Evolutionary conservation across 805 yeast genomes (phyloP).

Genomic region (Lipomyces starkeyi): DNA sequence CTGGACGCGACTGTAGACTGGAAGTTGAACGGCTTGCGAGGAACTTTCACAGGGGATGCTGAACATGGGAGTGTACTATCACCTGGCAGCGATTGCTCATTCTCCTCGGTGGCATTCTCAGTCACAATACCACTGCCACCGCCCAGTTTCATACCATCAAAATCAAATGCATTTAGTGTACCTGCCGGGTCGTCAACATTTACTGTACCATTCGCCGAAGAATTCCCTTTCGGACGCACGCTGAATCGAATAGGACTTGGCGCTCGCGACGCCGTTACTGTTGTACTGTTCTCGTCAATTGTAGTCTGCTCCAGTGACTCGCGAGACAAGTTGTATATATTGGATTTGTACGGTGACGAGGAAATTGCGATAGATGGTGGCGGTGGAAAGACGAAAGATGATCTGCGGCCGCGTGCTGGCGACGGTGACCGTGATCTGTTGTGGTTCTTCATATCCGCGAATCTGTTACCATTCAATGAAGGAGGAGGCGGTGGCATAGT

Average conservation of each 20-base stretch:
- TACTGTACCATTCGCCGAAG: background rate
- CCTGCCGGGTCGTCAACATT: constrained; percentile 12
- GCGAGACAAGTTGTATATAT: constrained; percentile 20
- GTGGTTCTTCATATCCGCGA: background rate
- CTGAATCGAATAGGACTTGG: constrained; percentile 31
- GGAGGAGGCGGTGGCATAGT: background rate
- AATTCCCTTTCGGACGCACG: constrained; percentile 7
- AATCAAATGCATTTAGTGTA: constrained; percentile 8
- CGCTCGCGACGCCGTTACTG: constrained; percentile 16
- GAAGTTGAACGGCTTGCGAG: constrained; percentile 41
- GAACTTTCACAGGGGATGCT: constrained; percentile 30
- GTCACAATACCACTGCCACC: background rate
- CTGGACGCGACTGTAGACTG: constrained; percentile 59
- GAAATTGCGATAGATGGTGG: constrained; percentile 19
- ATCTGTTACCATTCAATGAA: constrained; percentile 1
- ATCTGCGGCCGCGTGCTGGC: constrained; percentile 12
- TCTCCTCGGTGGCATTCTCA: constrained; percentile 5
- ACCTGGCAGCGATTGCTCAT: background rate
- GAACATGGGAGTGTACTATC: constrained; percentile 17
- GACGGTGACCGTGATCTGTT: constrained; percentile 19
- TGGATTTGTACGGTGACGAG: constrained; percentile 27
- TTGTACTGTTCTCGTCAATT: constrained; percentile 33
- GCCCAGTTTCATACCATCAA: constrained; percentile 12
- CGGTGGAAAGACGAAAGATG: constrained; percentile 29
- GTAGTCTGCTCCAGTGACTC: constrained; percentile 34